phyloP scores from a whole-genome alignment of 495 filamentous ascomycete genomes.

The Penicillium cosmopolitanum region DNA sequence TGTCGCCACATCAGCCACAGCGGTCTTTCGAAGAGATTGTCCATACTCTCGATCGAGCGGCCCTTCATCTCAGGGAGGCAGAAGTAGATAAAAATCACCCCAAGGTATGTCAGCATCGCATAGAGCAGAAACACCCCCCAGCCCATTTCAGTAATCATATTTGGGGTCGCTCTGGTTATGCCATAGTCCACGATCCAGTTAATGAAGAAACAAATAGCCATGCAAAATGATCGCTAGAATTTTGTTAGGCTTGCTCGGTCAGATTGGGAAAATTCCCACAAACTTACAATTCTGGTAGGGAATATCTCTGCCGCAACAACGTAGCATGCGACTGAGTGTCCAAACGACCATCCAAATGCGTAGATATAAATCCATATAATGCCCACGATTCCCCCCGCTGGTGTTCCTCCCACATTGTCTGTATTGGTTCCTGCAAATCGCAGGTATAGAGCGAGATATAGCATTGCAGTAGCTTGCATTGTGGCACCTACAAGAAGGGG shows the following conservation, averaged over 20 bases:
- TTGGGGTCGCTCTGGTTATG: conserved; percentile 30
- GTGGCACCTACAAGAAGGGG: conserved; percentile 65
- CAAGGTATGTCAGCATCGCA: conserved; percentile 30
- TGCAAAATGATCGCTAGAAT: conserved; percentile 23
- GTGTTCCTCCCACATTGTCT: conserved; percentile 38
- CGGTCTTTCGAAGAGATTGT: conserved; percentile 37
- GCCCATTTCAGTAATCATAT: conserved; percentile 35
- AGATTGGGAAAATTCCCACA: not conserved
- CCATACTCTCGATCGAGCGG: conserved; percentile 40
- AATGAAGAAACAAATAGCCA: conserved; percentile 30
- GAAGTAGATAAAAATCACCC: conserved; percentile 34
- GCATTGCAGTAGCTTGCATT: conserved; percentile 65
- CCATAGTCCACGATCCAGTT: conserved; percentile 34
- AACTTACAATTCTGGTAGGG: conserved; percentile 32
- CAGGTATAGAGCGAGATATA: conserved; percentile 66
- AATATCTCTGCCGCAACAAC: conserved; percentile 32
- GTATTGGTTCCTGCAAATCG: conserved; percentile 50
- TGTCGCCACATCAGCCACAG: conserved; percentile 38
- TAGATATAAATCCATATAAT: conserved; percentile 70
- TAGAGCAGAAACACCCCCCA: conserved; percentile 35
- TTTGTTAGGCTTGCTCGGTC: not conserved
- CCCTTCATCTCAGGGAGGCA: conserved; percentile 37
- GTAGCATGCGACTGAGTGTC: conserved; percentile 31
- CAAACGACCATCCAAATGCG: conserved; percentile 47
- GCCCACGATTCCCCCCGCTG: conserved; percentile 55